Evolutionary conservation across 495 filamentous ascomycete species (phyloP), one percentile per base, ranked within the genome.

Genomic region (Peziza echinospora): DNA sequence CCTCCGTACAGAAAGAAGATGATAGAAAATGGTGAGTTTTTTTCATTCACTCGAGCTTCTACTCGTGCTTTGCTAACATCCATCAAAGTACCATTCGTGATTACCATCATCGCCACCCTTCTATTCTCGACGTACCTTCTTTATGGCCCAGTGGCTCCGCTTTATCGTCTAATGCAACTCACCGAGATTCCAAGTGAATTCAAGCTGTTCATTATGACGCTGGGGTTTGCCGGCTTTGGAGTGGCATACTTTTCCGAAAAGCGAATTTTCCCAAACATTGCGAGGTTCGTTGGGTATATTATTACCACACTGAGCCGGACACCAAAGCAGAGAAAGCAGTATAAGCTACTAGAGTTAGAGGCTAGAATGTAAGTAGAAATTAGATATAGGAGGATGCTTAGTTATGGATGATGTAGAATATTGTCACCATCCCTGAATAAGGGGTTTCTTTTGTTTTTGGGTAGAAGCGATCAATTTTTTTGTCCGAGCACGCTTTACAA

Each of bases 1-100:
- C 72, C 73, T 16, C 91, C 91, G 7, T 99, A 91, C 63, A 69
- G 91, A 43, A 80, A 84, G 55, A 66, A 75, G 8, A 84, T 92
- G 70, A 64, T 65, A 21, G 66, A 76, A 39, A 99, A 96, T 60
- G n/a, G n/a, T n/a, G n/a, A n/a, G 26, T 34, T 34, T n/a, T n/a
- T 34, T 34, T 34, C 26, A 8, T 34, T n/a, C 26, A 8, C 26
- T 34, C 26, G 26, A 34, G 8, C 26, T 34, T 34, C n/a, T n/a
- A n/a, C n/a, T n/a, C n/a, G n/a, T n/a, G n/a, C n/a, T n/a, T n/a
- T n/a, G n/a, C n/a, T n/a, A n/a, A n/a, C n/a, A n/a, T 17, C 23
- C 25, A 44, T 44, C 47, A 42, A 45, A 85, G 79, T 75, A 53
- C 85, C 86, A 2, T 92, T 93, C 54, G 71, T 93, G 42, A 67